Evolutionary conservation across 2,329 filamentous ascomycete genomes (phyloP).

Genomic region (Cercospora nicotianae): DNA sequence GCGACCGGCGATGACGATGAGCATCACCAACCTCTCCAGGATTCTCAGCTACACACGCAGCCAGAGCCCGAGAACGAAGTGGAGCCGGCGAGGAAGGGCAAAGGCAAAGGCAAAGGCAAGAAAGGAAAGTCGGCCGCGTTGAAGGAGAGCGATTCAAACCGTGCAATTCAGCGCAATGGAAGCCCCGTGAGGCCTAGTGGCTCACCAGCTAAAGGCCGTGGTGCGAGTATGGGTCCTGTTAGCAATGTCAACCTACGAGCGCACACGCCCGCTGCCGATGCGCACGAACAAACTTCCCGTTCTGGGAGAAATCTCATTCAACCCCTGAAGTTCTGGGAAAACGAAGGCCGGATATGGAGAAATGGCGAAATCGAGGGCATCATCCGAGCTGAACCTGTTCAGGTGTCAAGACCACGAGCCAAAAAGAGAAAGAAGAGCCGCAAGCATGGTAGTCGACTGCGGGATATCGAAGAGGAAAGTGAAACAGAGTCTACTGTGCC

Average conservation of each 20-base stretch:
- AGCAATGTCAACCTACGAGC: conserved; percentile 41
- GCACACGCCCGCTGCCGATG: conserved; percentile 47
- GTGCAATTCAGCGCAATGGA: conserved; percentile 23
- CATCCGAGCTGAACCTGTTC: conserved; percentile 68
- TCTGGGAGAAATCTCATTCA: conserved; percentile 76
- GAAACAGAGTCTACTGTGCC: conserved; percentile 56
- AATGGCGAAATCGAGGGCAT: conserved; percentile 73
- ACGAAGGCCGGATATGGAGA: conserved; percentile 72
- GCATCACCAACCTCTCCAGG: conserved; percentile 12
- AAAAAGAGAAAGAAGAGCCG: conserved; percentile 38
- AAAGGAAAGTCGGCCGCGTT: conserved; percentile 22
- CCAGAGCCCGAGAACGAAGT: conserved; percentile 15
- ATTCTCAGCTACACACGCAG: conserved; percentile 25
- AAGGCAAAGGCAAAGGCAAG: conserved; percentile 21
- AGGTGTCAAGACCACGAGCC: conserved; percentile 33
- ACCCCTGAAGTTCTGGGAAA: conserved; percentile 83
- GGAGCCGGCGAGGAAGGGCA: conserved; percentile 20
- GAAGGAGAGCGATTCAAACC: conserved; percentile 29
- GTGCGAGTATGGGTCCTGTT: conserved; percentile 35
- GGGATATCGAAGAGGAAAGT: conserved; percentile 41
- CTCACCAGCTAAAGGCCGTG: conserved; percentile 28
- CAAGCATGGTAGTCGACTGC: conserved; percentile 38
- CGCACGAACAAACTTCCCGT: conserved; percentile 63
- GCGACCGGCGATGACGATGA: conserved; percentile 20
- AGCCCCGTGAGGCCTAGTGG: conserved; percentile 26